Conservation (phyloP, 192 early-diverging fungal species). For the Thoreauomyces humboldtii region DNA sequence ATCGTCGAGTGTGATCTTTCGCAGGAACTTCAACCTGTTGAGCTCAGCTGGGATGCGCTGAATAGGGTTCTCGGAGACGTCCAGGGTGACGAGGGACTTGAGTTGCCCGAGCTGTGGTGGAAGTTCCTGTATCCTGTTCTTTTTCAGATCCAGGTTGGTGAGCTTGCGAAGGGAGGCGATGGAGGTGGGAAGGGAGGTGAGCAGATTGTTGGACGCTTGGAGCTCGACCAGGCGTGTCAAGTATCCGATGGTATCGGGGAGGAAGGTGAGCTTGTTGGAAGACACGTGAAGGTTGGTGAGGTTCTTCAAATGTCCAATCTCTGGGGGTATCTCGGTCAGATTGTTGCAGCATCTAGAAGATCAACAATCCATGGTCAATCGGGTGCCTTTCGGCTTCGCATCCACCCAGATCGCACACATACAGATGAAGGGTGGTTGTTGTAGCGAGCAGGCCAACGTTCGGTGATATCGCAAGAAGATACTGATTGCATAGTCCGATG, state of each 20-base stretch:
- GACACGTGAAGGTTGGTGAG: constrained; percentile 64
- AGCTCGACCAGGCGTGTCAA: constrained; percentile 67
- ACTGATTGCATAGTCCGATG: constrained; percentile 60
- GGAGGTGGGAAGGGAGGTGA: constrained; percentile 59
- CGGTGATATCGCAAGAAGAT: constrained; percentile 61
- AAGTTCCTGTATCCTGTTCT: constrained; percentile 59
- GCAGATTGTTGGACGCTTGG: constrained; percentile 61
- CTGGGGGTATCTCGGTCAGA: constrained; percentile 64
- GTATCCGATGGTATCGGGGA: constrained; percentile 69
- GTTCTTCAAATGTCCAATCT: constrained; percentile 72
- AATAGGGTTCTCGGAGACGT: constrained; percentile 68
- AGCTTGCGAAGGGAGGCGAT: constrained; percentile 67
- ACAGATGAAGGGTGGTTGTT: constrained; percentile 71
- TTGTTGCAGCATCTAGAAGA: constrained; percentile 70
- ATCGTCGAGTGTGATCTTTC: constrained; percentile 53
- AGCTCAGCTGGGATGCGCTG: constrained; percentile 69
- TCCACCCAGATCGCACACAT: too few relatives aligned
- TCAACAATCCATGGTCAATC: too few relatives aligned
- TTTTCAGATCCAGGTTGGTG: constrained; percentile 54
- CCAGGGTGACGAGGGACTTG: constrained; percentile 60
- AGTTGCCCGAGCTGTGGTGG: constrained; percentile 66
- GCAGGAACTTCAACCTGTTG: constrained; percentile 63
- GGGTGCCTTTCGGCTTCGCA: too few relatives aligned
- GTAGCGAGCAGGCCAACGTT: constrained; percentile 65
- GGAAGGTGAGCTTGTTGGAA: constrained; percentile 55